Evolutionary conservation across 2,329 filamentous ascomycete genomes (phyloP).

Genomic region (Trichothecium roseum): DNA sequence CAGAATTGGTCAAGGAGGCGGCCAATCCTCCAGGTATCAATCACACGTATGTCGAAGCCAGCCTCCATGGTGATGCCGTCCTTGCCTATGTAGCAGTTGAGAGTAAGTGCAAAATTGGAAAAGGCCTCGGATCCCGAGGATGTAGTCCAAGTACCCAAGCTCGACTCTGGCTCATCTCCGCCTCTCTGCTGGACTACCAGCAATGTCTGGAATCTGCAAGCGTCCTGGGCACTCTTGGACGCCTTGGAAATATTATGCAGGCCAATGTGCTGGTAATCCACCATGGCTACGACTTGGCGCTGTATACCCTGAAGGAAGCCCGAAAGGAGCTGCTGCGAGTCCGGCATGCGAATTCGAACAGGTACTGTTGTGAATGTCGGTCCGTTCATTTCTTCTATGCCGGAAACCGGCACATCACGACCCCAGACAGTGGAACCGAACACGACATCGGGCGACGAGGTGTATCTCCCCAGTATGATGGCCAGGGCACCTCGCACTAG

Average conservation of each 20-base stretch:
- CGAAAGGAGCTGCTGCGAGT: background rate
- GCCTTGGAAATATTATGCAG: conserved; percentile 6
- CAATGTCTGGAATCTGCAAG: conserved; percentile 2
- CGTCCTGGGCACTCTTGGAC: background rate
- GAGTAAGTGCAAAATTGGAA: background rate
- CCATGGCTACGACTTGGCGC: conserved; percentile 5
- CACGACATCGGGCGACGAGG: conserved; percentile 1
- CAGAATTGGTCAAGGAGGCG: background rate
- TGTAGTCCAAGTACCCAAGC: background rate
- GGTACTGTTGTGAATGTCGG: background rate
- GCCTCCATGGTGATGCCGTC: background rate
- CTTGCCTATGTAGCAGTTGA: background rate
- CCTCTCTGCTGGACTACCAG: background rate
- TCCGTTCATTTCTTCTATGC: background rate
- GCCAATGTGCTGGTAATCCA: conserved; percentile 8
- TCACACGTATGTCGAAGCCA: background rate
- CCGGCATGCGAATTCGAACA: background rate
- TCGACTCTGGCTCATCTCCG: background rate
- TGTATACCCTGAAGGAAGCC: conserved; percentile 2
- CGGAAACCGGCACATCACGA: background rate
- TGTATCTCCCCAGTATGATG: background rate
- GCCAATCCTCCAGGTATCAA: background rate
- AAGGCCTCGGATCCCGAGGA: background rate
- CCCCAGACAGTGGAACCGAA: conserved; percentile 3
- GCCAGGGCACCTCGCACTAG: conserved; percentile 1